phyloP scores from a whole-genome alignment of 441 rosid species.

The Iberis amara region DNA sequence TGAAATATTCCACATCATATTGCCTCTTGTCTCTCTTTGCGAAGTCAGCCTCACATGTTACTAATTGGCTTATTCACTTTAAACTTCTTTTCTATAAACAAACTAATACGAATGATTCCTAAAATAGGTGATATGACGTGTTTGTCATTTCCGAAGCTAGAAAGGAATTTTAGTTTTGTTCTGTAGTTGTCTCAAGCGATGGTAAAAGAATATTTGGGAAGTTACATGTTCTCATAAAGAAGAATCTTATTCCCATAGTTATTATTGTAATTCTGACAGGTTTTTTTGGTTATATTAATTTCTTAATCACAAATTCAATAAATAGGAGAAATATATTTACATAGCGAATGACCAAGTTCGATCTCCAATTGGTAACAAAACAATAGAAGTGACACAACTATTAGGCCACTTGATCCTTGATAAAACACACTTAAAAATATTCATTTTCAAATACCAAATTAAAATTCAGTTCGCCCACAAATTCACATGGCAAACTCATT shows the following conservation, averaged over 20 bases:
- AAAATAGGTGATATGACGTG: conserved; percentile 25
- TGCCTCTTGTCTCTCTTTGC: conserved; percentile 21
- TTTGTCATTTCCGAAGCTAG: conserved; percentile 20
- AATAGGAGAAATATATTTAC: too few relatives aligned
- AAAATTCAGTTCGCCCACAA: too few relatives aligned
- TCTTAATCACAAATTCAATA: too few relatives aligned
- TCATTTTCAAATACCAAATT: too few relatives aligned
- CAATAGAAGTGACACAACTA: too few relatives aligned
- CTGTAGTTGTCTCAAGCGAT: conserved; percentile 20
- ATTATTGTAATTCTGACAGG: too few relatives aligned
- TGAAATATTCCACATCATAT: conserved; percentile 20
- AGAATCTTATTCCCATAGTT: conserved; percentile 1
- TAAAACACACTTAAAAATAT: too few relatives aligned
- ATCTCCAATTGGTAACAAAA: too few relatives aligned
- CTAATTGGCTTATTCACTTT: conserved; percentile 5
- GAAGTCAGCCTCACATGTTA: conserved; percentile 31
- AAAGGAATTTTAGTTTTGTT: conserved; percentile 22
- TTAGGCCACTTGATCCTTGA: too few relatives aligned
- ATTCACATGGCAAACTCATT: too few relatives aligned
- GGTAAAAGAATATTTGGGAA: conserved; percentile 24
- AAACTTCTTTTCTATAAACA: neutral
- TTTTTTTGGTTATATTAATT: too few relatives aligned
- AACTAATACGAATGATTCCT: conserved; percentile 20
- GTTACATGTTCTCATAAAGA: neutral
- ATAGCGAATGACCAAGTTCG: too few relatives aligned